phyloP scores from a whole-genome alignment of 2,329 filamentous ascomycete genomes.

The Ilyonectria mors-panacis region DNA sequence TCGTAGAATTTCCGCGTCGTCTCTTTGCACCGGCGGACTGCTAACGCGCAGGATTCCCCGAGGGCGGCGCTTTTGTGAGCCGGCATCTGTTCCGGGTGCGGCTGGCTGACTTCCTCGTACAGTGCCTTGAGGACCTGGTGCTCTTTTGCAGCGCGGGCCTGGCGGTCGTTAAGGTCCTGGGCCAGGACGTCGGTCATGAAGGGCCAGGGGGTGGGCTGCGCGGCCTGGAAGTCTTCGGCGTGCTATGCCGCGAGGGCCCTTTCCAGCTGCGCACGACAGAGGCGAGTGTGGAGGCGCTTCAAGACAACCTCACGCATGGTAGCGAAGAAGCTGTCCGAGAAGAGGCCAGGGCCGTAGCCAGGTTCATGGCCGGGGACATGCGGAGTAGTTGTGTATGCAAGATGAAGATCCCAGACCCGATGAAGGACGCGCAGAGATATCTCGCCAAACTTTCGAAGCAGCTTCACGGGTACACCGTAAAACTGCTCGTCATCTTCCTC shows the following conservation, averaged over 20 bases:
- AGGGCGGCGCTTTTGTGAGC: slow-evolving; percentile 26
- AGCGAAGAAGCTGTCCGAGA: slow-evolving; percentile 26
- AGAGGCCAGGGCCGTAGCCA: slow-evolving; percentile 21
- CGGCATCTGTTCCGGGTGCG: slow-evolving; percentile 10
- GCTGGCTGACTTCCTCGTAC: slow-evolving; percentile 27
- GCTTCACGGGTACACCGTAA: slow-evolving; percentile 34
- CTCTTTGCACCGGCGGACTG: slow-evolving; percentile 32
- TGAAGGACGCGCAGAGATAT: slow-evolving; percentile 33
- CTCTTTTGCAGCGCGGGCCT: slow-evolving; percentile 30
- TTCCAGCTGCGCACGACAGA: slow-evolving; percentile 34
- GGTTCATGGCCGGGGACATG: slow-evolving; percentile 28
- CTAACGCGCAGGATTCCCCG: slow-evolving; percentile 10
- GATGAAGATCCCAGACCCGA: slow-evolving; percentile 40
- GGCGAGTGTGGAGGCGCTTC: slow-evolving; percentile 30
- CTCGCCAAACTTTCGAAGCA: slow-evolving; percentile 43
- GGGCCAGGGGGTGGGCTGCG: slow-evolving; percentile 6
- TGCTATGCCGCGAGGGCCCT: slow-evolving; percentile 39
- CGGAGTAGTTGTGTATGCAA: slow-evolving; percentile 33
- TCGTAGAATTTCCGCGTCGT: slow-evolving; percentile 32
- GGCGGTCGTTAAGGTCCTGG: slow-evolving; percentile 33
- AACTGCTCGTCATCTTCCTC: slow-evolving; percentile 26
- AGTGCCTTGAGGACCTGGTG: slow-evolving; percentile 28
- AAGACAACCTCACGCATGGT: slow-evolving; percentile 31
- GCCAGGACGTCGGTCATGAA: slow-evolving; percentile 35
- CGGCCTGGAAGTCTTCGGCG: slow-evolving; percentile 36